Evolutionary conservation across 306 rosid species (phyloP).

Genomic region (Prunus armeniaca): DNA sequence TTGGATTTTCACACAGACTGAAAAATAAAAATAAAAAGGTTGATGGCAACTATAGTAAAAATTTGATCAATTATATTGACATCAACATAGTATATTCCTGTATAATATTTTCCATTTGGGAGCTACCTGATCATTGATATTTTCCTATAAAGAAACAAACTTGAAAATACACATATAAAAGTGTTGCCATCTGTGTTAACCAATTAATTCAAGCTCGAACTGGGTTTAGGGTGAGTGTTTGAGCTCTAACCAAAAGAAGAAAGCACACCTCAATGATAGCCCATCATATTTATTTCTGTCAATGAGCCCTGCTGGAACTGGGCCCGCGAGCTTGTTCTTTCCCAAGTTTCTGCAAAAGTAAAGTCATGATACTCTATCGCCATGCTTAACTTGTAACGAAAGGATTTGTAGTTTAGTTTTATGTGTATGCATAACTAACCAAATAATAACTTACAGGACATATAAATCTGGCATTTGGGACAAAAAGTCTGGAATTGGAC

Average conservation of each 20-base stretch:
- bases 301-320: neutral
- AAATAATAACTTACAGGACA: slow-evolving; percentile 34
- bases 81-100: too few relatives aligned
- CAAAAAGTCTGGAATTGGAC: slow-evolving; percentile 35
- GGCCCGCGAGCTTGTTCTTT: neutral
- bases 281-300: neutral
- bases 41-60: neutral
- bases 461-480: slow-evolving; percentile 20
- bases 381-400: too few relatives aligned
- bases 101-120: too few relatives aligned
- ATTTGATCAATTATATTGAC: neutral
- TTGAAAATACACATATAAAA: too few relatives aligned
- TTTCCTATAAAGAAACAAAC: too few relatives aligned
- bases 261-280: neutral
- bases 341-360: neutral
- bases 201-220: too few relatives aligned
- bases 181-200: too few relatives aligned
- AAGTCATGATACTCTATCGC: too few relatives aligned
- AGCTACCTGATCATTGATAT: neutral
- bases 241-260: neutral
- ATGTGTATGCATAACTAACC: too few relatives aligned
- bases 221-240: too few relatives aligned
- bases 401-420: too few relatives aligned
- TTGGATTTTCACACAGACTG: slow-evolving; percentile 33
- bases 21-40: neutral